These are phyloP conservation scores for Crataegus laevigata DNA, from an alignment of 306 rosid species.

Conservation along the genomic window DNA sequence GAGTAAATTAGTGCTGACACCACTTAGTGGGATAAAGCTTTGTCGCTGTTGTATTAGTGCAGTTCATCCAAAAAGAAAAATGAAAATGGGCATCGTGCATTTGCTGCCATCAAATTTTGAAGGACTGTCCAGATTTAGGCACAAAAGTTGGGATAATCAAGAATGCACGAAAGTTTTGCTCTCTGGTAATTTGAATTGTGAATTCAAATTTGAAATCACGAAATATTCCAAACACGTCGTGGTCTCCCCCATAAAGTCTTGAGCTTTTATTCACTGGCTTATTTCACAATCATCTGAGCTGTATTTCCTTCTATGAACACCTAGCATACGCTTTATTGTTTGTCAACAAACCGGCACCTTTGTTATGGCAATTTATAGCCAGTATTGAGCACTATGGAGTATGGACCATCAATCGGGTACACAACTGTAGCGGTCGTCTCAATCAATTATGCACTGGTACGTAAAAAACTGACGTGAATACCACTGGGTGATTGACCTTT, in stretches of 20 bases:
- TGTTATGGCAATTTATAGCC: background rate
- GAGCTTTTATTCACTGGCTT: background rate
- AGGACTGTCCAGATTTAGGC: background rate
- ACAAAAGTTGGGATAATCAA: too few species aligned
- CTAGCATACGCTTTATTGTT: background rate
- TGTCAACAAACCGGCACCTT: background rate
- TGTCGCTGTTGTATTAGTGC: too few species aligned
- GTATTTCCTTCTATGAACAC: conserved; percentile 18
- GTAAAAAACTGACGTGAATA: too few species aligned
- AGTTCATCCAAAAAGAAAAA: too few species aligned
- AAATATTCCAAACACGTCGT: background rate
- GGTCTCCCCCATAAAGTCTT: background rate
- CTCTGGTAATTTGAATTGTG: background rate
- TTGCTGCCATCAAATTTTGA: background rate
- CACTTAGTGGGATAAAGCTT: too few species aligned
- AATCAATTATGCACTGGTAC: too few species aligned
- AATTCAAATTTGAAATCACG: background rate
- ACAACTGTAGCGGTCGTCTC: too few species aligned
- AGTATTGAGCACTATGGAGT: too few species aligned
- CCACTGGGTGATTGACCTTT: too few species aligned
- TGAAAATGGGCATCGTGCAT: background rate
- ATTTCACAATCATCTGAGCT: conserved; percentile 33
- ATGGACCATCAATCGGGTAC: too few species aligned
- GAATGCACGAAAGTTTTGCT: too few species aligned
- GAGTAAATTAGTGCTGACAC: too few species aligned